Base-by-base conservation (phyloP, 345 rosid genomes). In the Hibiscus mutabilis region DNA sequence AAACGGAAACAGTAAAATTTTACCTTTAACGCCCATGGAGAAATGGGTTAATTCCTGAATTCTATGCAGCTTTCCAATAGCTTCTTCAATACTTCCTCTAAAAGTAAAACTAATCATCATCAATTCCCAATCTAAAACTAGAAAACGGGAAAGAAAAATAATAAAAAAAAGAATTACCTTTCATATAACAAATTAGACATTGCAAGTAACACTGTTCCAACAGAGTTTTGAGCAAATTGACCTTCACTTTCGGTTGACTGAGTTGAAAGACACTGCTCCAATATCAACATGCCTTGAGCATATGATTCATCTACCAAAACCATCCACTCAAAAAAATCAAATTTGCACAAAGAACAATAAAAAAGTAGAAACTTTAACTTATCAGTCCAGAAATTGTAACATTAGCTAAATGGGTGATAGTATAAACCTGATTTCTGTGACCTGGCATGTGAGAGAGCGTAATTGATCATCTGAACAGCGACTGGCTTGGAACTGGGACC, bases 391-490 rank as follows among this genome's bases (percentile, higher is more conserved):
- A 58, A 40, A 67, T 7, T 3, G 13, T 5, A 60, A 57, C 22
- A 31, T 7, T 12, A 31, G 55, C 15, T 49, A 24, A 42, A 59
- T 71, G 24, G 60, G 9, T 27, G 25, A 10, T 42, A 4, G 4
- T 46, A 55, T 10, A 42, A 6, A 91, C 98, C 97, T 86, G 99
- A 84, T 63, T 81, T 87, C 73, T 85, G 83, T 58, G 92, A 84
- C 69, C 85, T 83, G 56, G 91, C 89, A 64, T 85, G 90, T 6
- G 90, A 84, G 70, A 89, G 89, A 73, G 97, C 98, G 79, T 88
- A 90, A 73, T 89, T 85, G 44, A 95, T 88, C 99, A 90, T 92
- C 84, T 95, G 96, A 72, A 85, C 76, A 55, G 91, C 86, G 66
- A 90, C 96, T 46, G 96, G 94, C 69, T 82, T 86, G 4, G 81